phyloP scores from a whole-genome alignment of 1,284 basidiomycete species.

The Malassezia sp. region DNA sequence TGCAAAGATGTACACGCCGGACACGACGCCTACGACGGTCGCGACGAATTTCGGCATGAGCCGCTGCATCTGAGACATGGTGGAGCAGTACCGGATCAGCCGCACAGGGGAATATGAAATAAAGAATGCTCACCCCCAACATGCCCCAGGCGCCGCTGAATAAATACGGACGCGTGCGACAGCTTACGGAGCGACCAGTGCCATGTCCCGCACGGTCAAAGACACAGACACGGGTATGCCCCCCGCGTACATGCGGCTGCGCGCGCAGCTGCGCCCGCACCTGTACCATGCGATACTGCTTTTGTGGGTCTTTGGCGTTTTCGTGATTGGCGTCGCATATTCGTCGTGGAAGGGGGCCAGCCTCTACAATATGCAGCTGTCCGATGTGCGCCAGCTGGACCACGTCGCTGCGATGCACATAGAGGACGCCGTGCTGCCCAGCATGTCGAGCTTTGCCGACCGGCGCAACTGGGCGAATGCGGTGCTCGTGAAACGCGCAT shows the following conservation, averaged over 20 bases:
- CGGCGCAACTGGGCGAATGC: slow-evolving; percentile 73
- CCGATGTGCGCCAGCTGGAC: slow-evolving; percentile 3
- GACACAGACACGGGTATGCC: no score
- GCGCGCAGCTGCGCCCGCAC: not conserved
- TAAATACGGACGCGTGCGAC: no score
- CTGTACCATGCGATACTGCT: slow-evolving; percentile 7
- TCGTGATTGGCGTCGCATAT: not conserved
- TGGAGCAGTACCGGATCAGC: no score
- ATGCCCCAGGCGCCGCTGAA: no score
- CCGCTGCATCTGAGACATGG: no score
- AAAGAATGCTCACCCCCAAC: no score
- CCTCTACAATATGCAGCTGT: slow-evolving; percentile 2
- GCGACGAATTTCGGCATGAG: no score
- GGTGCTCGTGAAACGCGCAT: slow-evolving; percentile 76
- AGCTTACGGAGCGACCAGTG: no score
- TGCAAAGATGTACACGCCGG: slow-evolving; percentile 16
- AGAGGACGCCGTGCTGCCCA: not conserved
- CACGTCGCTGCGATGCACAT: not conserved
- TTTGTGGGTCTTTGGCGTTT: not conserved
- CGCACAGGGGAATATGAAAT: no score
- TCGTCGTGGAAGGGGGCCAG: not conserved
- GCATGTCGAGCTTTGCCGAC: slow-evolving; percentile 27
- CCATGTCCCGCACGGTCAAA: no score
- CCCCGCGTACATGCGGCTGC: not conserved
- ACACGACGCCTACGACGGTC: slow-evolving; percentile 9